A percentile compares a stretch with the other conserved stretches of the same genome.
These are phyloP conservation scores for Amoebophrya sp. DNA, from an alignment of 169 alveolate species.

Conservation along the genomic window DNA sequence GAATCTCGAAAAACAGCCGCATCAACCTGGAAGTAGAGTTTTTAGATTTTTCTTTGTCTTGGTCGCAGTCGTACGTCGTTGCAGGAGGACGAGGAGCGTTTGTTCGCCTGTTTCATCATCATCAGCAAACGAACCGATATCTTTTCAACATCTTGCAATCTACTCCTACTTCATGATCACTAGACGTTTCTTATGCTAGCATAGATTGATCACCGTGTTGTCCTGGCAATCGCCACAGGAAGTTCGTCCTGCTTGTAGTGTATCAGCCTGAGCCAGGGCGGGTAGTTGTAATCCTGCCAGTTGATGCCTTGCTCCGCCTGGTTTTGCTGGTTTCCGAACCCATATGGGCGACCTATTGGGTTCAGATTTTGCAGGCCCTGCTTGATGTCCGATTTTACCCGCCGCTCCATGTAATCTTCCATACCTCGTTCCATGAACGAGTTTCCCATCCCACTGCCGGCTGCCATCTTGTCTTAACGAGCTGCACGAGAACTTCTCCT, in stretches of 20 bases:
- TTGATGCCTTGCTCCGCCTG: background rate
- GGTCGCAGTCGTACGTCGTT: too few species aligned
- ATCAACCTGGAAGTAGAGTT: background rate
- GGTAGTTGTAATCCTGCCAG: constrained; percentile 20
- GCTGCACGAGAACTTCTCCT: too few species aligned
- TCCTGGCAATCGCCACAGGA: background rate
- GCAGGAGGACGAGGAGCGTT: too few species aligned
- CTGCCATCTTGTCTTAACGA: background rate
- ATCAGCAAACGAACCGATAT: too few species aligned
- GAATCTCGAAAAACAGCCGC: background rate
- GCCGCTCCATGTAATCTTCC: constrained; percentile 7
- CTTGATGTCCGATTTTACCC: background rate
- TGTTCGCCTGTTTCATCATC: too few species aligned
- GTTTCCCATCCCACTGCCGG: background rate
- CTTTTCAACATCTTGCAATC: too few species aligned
- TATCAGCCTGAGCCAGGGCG: background rate
- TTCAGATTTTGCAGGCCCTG: background rate
- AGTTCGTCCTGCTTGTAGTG: background rate
- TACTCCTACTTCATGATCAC: too few species aligned
- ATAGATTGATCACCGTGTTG: too few species aligned
- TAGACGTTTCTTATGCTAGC: too few species aligned
- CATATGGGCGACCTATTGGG: background rate
- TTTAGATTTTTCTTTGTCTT: too few species aligned
- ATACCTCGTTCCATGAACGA: background rate
- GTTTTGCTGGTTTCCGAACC: background rate